Conservation (phyloP, 345 rosid genomes). For the Litchi chinensis region DNA sequence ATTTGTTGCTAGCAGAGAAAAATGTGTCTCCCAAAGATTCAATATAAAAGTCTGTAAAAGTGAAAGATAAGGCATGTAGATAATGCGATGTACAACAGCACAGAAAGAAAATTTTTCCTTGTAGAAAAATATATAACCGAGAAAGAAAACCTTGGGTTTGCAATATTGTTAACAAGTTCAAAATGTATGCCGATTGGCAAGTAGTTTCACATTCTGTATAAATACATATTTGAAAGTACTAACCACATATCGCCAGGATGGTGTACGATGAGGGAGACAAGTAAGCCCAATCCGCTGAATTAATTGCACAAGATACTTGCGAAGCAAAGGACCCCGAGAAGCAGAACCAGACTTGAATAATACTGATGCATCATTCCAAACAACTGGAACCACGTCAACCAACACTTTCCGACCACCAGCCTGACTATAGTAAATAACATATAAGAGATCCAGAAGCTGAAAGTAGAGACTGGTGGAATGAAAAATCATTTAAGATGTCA, state of each 20-base stretch:
- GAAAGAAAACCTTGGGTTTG: not conserved
- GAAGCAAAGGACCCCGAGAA: slow-evolving; percentile 75
- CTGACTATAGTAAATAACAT: slow-evolving; percentile 51
- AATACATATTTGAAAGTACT: slow-evolving; percentile 19
- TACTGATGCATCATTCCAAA: slow-evolving; percentile 63
- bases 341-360: slow-evolving; percentile 67
- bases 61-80: not conserved
- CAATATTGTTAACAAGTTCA: not conserved
- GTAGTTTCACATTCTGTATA: not conserved
- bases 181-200: not conserved
- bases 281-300: slow-evolving; percentile 86
- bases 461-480: not conserved
- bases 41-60: not conserved
- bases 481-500: not conserved
- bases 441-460: slow-evolving; percentile 26
- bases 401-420: slow-evolving; percentile 67
- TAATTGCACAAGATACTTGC: slow-evolving; percentile 80
- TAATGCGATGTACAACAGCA: not conserved
- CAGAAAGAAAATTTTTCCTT: too few relatives aligned
- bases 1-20: not conserved
- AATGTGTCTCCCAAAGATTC: not conserved
- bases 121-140: too few relatives aligned
- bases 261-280: slow-evolving; percentile 83
- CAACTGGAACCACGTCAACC: slow-evolving; percentile 57
- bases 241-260: slow-evolving; percentile 92